These are phyloP conservation scores for Thielaviopsis populi DNA, from an alignment of 2,329 filamentous ascomycete genomes.

Conservation along the genomic window DNA sequence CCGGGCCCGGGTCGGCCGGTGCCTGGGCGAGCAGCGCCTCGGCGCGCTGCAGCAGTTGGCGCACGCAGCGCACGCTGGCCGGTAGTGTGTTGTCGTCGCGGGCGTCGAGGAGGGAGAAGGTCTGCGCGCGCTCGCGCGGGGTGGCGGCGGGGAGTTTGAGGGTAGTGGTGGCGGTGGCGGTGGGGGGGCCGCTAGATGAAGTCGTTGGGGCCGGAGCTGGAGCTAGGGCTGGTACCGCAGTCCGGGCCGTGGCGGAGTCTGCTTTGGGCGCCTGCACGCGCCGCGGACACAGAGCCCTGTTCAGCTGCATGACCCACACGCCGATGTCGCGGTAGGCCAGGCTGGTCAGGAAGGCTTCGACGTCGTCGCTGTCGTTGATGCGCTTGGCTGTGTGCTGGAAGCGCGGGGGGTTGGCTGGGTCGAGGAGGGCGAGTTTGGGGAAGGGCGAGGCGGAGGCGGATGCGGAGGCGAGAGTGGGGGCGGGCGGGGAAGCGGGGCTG, in stretches of 20 bases:
- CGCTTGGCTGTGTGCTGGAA: constrained; percentile 60
- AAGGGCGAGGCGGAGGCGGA: constrained; percentile 3
- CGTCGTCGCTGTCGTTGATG: constrained; percentile 75
- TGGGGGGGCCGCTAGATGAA: background rate
- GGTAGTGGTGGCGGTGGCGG: background rate
- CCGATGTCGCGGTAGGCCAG: constrained; percentile 78
- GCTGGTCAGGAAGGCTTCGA: constrained; percentile 63
- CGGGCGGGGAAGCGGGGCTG: background rate
- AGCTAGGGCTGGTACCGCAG: background rate
- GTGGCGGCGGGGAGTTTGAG: constrained; percentile 20
- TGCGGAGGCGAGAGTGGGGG: too few species aligned
- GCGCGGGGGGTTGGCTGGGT: constrained; percentile 28
- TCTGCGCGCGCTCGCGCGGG: constrained; percentile 7
- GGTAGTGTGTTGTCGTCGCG: constrained; percentile 22
- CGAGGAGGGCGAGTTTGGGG: constrained; percentile 33
- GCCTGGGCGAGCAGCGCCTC: constrained; percentile 57
- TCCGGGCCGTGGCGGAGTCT: background rate
- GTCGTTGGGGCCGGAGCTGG: background rate
- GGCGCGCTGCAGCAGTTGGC: constrained; percentile 49
- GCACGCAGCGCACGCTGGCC: constrained; percentile 47
- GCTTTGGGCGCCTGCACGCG: constrained; percentile 23
- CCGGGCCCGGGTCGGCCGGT: constrained; percentile 63
- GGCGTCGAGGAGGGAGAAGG: constrained; percentile 9
- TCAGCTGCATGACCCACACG: constrained; percentile 78
- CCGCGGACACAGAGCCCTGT: constrained; percentile 67